These are phyloP conservation scores for Xylaria sp. DNA, from an alignment of 2,329 filamentous ascomycete species.

Conservation along the genomic window DNA sequence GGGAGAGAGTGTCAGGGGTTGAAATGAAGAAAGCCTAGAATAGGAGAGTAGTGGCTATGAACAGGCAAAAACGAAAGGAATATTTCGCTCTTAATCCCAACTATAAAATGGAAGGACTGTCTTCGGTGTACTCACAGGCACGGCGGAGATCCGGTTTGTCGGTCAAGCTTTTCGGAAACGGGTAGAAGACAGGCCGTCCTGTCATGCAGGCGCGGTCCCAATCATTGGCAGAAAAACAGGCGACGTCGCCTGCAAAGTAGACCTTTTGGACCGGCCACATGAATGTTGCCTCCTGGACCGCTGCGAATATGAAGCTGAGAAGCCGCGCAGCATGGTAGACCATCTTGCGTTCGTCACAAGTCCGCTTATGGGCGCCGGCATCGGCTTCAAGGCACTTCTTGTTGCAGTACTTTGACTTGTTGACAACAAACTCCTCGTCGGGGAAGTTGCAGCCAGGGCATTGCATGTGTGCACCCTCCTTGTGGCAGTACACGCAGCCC, in stretches of 20 bases:
- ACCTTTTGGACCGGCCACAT: slow-evolving; percentile 10
- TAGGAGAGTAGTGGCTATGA: too few species aligned
- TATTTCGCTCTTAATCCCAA: too few species aligned
- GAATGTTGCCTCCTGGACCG: slow-evolving; percentile 23
- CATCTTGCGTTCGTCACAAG: slow-evolving; percentile 27
- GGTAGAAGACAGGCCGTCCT: slow-evolving; percentile 30
- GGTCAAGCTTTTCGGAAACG: slow-evolving; percentile 25
- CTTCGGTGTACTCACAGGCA: slow-evolving; percentile 23
- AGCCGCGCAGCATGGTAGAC: slow-evolving; percentile 22
- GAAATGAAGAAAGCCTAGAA: not conserved
- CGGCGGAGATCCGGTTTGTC: not conserved
- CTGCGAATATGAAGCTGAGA: slow-evolving; percentile 22
- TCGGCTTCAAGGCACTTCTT: slow-evolving; percentile 31
- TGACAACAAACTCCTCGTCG: slow-evolving; percentile 18
- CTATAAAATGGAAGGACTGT: not conserved
- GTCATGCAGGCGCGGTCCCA: slow-evolving; percentile 35
- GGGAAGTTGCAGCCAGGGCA: slow-evolving; percentile 29
- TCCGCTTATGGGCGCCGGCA: slow-evolving; percentile 11
- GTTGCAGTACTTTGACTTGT: slow-evolving; percentile 37
- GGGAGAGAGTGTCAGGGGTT: too few species aligned
- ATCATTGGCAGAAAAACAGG: slow-evolving; percentile 13
- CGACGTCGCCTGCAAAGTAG: slow-evolving; percentile 15
- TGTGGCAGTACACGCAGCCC: slow-evolving; percentile 29
- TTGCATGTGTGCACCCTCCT: slow-evolving; percentile 24
- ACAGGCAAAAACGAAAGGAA: too few species aligned